Evolutionary conservation across 257 asterid species (phyloP), one percentile per base, ranked within the genome.

Genomic region (Scutellaria minor): DNA sequence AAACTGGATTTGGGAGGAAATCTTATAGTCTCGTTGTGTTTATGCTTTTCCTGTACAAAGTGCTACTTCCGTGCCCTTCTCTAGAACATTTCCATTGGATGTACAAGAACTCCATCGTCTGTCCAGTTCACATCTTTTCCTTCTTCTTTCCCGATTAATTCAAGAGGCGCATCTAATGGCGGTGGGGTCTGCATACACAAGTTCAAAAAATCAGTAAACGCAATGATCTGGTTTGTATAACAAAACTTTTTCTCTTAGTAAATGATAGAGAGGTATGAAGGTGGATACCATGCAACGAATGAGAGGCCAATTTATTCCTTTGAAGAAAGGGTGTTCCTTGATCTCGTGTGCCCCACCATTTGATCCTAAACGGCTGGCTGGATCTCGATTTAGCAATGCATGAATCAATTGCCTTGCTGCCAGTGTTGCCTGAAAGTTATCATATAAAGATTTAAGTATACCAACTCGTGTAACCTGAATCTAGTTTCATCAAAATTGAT

Each of bases 291-390:
- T 91, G 93, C 91, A 75, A 37, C 99, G 96, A 57, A 94, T 85
- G 59, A 94, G 93, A 54, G 99, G 95, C 98, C 98, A 94, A 60
- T 85, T 83, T 70, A 94, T 85, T 73, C 82, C 99, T 9, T 84
- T 85, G 81, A 94, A 94, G 88, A 91, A 94, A 63, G 96, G 85
- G 67, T 94, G 98, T 56, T 80, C 82, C 82, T 94, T 94, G 81
- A 94, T 91, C 83, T 94, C 97, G 68, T 83, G 84, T 66, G 99
- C 97, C 57, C 99, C 99, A 31, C 85, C 85, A 47, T 78, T 90
- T 42, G 99, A 89, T 76, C 99, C 99, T 77, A 94, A 70, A 55
- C 99, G 98, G 70, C 78, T 75, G 2, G 74, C 87, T 24, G 99
- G 98, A 81, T 94, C 98, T 78, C 92, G 91, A 66, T 87, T 77